phyloP scores from a whole-genome alignment of 2,329 filamentous ascomycete genomes.

The Clonostachys byssicola region DNA sequence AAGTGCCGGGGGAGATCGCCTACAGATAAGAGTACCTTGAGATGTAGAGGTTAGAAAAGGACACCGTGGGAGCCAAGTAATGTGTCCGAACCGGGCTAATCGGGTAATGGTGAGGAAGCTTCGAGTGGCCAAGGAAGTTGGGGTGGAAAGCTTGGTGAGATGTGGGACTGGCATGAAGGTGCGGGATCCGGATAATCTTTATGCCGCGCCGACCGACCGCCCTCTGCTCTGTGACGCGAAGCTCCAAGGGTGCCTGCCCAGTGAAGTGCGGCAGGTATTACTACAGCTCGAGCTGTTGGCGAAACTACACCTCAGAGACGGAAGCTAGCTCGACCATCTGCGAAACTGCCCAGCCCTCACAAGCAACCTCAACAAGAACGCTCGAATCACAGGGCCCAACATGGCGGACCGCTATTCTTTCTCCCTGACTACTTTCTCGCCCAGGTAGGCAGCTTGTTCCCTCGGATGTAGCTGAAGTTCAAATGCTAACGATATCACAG shows the following conservation, averaged over 20 bases:
- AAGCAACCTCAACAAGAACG: background rate
- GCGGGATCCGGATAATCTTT: too few relatives aligned
- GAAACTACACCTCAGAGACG: background rate
- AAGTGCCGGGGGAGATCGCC: background rate
- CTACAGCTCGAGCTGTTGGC: background rate
- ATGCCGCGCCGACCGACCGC: too few relatives aligned
- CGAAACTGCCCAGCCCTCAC: background rate
- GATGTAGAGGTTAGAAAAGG: background rate
- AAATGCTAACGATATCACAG: slow-evolving; percentile 34
- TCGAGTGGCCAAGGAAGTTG: too few relatives aligned
- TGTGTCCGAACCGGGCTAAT: background rate
- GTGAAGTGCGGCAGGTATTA: background rate
- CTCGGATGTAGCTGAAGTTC: slow-evolving; percentile 11
- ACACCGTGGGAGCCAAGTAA: background rate
- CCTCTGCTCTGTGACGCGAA: background rate
- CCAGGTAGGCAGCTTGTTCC: slow-evolving; percentile 66
- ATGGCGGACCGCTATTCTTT: slow-evolving; percentile 99
- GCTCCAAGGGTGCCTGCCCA: background rate
- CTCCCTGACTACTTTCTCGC: slow-evolving; percentile 98
- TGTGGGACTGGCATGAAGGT: too few relatives aligned
- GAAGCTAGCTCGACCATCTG: background rate
- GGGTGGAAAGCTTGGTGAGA: too few relatives aligned
- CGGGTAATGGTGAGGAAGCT: too few relatives aligned
- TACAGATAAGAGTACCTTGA: background rate
- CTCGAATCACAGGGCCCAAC: slow-evolving; percentile 18